Evolutionary conservation across 2,329 filamentous ascomycete genomes (phyloP).

Genomic region (Rutstroemia sp.): DNA sequence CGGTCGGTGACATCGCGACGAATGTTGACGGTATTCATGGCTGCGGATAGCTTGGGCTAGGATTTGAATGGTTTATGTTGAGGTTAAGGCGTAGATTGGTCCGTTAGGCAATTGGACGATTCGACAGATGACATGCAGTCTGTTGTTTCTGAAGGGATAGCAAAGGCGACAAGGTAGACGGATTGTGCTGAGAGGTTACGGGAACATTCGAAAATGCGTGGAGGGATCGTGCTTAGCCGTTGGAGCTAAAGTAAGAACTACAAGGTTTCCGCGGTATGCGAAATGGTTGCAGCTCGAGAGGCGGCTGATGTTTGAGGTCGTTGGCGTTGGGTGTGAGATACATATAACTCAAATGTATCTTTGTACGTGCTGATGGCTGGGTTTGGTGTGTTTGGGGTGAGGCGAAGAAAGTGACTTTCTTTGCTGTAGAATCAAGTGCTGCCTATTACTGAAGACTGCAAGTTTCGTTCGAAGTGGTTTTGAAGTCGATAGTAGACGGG

Average conservation of each 20-base stretch:
- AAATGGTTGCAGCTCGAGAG: constrained; percentile 95
- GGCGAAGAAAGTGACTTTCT: constrained; percentile 10
- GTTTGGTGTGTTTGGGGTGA: constrained; percentile 14
- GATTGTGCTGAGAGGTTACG: constrained; percentile 37
- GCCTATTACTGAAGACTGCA: neutral
- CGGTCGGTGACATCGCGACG: constrained; percentile 95
- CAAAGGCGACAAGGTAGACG: constrained; percentile 47
- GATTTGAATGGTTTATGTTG: constrained; percentile 13
- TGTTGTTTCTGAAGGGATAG: constrained; percentile 29
- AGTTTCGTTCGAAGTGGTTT: neutral
- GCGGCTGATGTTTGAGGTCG: constrained; percentile 90
- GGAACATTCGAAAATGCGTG: constrained; percentile 24
- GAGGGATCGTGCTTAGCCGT: constrained; percentile 63
- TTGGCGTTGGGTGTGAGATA: constrained; percentile 51
- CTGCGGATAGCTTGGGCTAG: constrained; percentile 39
- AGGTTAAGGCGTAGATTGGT: constrained; percentile 15
- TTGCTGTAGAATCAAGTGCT: neutral
- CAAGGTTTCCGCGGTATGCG: constrained; percentile 91
- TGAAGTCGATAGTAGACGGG: too few species aligned
- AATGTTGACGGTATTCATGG: constrained; percentile 97
- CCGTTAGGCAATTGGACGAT: constrained; percentile 23
- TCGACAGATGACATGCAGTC: constrained; percentile 36
- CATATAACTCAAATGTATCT: constrained; percentile 31
- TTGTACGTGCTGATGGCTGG: constrained; percentile 25
- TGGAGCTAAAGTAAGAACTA: constrained; percentile 81